Base-by-base conservation (phyloP, 2,329 filamentous ascomycete species). In the Dothideomycetes sp. region DNA sequence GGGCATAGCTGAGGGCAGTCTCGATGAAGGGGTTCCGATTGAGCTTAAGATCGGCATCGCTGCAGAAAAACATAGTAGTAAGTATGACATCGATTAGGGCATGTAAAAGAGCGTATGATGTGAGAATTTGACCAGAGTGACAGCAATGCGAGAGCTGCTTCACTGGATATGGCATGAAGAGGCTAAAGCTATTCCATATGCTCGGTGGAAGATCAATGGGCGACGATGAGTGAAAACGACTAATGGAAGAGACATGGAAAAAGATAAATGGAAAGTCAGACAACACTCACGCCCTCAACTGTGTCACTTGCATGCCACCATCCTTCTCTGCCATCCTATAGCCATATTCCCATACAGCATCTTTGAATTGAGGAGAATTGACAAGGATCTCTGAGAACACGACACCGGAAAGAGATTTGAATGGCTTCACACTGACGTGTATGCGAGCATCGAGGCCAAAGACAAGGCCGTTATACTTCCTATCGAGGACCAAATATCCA, bases 401-500 rank as follows among this genome's bases (percentile, higher is more conserved):
- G 29, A 86, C 77, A 16, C 79, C 80, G 30, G 72, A 67, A 46
- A 70, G 76, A 12, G 75, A 71, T 40, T 60, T 65, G 45, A 74
- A 59, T 39, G 71, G 68, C 51, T 75, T 66, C 32, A 79, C 69
- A 45, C 70, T 58, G 32, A 75, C 70, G 54, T 80, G 75, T 24
- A 81, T 79, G 41, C 77, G 66, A 34, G 77, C 76, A 56, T 79
- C 69, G 37, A 81, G 68, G 22, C 74, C 76, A 51, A 79, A 78
- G 3, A 80, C 76, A 14, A 78, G 67, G 27, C 81, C 89, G 3
- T 83, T 91, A 62, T 95, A 87, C 45, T 74, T 69, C 45, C 84
- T 78, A 65, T 96, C 89, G 34, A 98, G 79, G 16, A 95, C 89
- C 34, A 96, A 78, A 63, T 96, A 98, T 45, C 91, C 91, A 47